These are phyloP conservation scores for Ogataea zsoltii DNA, from an alignment of 805 yeast genomes.

Conservation along the genomic window DNA sequence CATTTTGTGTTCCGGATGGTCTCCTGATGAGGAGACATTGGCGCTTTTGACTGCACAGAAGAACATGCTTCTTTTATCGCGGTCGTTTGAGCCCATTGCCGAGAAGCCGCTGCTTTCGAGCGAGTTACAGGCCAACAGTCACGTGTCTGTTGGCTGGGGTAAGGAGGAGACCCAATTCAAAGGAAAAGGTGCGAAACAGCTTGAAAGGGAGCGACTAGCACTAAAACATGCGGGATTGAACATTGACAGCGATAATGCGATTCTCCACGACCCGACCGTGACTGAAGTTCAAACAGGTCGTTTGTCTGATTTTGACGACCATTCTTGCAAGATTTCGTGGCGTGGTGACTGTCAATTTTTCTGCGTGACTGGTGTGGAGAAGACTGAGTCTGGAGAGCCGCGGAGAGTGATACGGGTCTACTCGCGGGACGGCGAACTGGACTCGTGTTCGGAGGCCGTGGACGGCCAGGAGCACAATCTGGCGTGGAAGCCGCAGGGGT, in stretches of 20 bases:
- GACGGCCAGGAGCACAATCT: slow-evolving; percentile 73
- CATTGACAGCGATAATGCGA: slow-evolving; percentile 53
- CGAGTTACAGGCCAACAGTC: slow-evolving; percentile 71
- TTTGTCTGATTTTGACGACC: slow-evolving; percentile 54
- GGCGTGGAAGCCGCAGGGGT: slow-evolving; percentile 91
- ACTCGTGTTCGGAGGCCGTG: slow-evolving; percentile 86
- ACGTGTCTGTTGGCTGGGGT: slow-evolving; percentile 99
- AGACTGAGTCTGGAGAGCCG: slow-evolving; percentile 39
- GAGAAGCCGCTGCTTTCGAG: slow-evolving; percentile 59
- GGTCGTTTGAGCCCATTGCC: slow-evolving; percentile 75
- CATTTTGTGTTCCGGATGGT: slow-evolving; percentile 75
- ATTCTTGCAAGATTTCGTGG: slow-evolving; percentile 68
- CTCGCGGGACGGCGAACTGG: slow-evolving; percentile 73
- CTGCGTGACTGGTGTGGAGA: slow-evolving; percentile 64
- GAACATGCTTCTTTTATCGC: slow-evolving; percentile 65
- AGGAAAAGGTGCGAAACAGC: slow-evolving; percentile 86
- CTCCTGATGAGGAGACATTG: slow-evolving; percentile 87
- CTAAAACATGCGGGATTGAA: slow-evolving; percentile 68
- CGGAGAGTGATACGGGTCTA: slow-evolving; percentile 85
- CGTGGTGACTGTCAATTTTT: slow-evolving; percentile 92
- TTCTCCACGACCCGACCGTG: slow-evolving; percentile 85
- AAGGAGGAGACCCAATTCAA: slow-evolving; percentile 93
- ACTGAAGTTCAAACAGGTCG: slow-evolving; percentile 70
- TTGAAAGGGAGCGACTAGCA: slow-evolving; percentile 62
- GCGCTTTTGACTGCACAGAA: slow-evolving; percentile 63